Percentiles rank a stretch among this genome's conserved stretches.
Conservation (phyloP, 176 grass and related monocot species). For the Bonia amplexicaulis region DNA sequence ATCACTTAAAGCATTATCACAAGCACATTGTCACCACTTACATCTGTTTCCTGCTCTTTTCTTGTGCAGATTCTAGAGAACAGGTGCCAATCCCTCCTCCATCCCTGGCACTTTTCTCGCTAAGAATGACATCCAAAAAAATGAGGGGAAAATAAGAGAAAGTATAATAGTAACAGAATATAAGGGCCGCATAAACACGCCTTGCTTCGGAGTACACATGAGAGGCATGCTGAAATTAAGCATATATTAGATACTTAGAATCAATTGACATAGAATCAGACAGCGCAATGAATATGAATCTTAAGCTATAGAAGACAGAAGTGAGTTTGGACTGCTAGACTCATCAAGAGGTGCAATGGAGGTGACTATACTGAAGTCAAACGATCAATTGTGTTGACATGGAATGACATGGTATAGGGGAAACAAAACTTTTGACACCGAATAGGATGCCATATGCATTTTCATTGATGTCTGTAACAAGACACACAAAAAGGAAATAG, state of each 20-base stretch:
- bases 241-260: not conserved
- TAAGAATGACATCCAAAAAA: too few species aligned
- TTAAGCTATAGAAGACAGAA: not conserved
- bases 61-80: too few species aligned
- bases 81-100: too few species aligned
- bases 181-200: constrained; percentile 30
- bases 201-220: constrained; percentile 98
- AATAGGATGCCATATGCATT: not conserved
- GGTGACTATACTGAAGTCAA: not conserved
- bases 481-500: not conserved
- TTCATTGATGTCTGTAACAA: not conserved
- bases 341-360: not conserved
- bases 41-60: too few species aligned
- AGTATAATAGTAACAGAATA: too few species aligned
- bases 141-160: too few species aligned
- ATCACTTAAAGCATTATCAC: too few species aligned
- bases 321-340: not conserved
- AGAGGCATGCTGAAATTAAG: constrained; percentile 56
- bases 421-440: not conserved
- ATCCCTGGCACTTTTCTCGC: too few species aligned
- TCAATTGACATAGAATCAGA: not conserved
- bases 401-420: not conserved
- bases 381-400: not conserved
- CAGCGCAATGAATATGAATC: not conserved
- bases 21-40: too few species aligned